Percentiles rank a stretch among this genome's conserved stretches.
Conservation (phyloP, 352 stramenopile species). For the Globisporangium carolinianum region DNA sequence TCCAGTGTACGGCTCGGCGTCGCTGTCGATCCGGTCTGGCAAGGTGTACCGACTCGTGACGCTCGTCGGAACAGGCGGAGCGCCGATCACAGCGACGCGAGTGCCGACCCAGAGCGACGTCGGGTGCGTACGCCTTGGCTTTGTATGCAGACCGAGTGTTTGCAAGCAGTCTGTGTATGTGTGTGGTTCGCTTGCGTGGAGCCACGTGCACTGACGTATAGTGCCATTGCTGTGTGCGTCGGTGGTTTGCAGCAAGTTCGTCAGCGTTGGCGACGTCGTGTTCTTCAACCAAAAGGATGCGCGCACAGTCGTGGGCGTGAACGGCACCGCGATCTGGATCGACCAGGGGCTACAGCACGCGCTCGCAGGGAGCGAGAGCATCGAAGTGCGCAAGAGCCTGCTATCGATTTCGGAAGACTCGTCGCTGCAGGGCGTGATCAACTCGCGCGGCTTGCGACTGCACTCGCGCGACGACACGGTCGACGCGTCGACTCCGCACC, state of each 20-base stretch:
- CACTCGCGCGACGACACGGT: conserved; percentile 41
- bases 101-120: conserved; percentile 37
- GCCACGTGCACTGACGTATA: background rate
- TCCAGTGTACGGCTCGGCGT: conserved; percentile 46
- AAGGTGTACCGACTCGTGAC: conserved; percentile 36
- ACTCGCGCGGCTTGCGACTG: conserved; percentile 40
- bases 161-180: background rate
- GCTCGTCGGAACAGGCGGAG: conserved; percentile 25
- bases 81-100: conserved; percentile 22
- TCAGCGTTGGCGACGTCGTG: conserved; percentile 44
- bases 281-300: conserved; percentile 45
- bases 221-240: background rate
- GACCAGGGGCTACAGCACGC: conserved; percentile 44
- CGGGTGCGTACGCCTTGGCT: conserved; percentile 14
- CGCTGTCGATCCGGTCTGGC: conserved; percentile 42
- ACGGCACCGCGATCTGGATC: conserved; percentile 26
- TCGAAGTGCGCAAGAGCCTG: conserved; percentile 38
- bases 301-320: conserved; percentile 42
- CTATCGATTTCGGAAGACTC: conserved; percentile 39
- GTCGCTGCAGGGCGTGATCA: conserved; percentile 32
- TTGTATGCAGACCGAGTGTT: background rate
- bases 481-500: conserved; percentile 21
- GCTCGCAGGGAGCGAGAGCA: conserved; percentile 28
- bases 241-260: conserved; percentile 23
- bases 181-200: too few relatives aligned